Evolutionary conservation across 352 stramenopile species (phyloP).

Genomic region (Globisporangium cystogenes): DNA sequence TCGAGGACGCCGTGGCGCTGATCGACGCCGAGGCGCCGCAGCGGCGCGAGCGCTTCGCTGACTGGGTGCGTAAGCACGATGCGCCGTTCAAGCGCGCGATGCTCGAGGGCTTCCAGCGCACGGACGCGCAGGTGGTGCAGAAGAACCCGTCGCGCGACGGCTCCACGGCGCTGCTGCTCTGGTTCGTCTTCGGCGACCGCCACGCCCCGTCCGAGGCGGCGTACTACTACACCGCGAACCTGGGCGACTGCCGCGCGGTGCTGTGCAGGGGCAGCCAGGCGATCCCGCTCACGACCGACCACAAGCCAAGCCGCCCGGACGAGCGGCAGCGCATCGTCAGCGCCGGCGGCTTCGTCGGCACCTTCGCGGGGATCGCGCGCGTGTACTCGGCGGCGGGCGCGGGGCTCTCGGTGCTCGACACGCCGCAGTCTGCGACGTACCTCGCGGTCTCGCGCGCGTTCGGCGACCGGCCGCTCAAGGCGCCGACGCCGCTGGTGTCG

Average conservation of each 20-base stretch:
- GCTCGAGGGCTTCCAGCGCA: constrained; percentile 29
- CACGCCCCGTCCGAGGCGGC: constrained; percentile 8
- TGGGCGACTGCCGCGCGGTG: constrained; percentile 60
- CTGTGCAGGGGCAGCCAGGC: constrained; percentile 36
- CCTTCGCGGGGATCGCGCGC: constrained; percentile 37
- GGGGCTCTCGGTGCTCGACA: constrained; percentile 22
- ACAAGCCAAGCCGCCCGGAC: constrained; percentile 43
- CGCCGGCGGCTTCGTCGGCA: constrained; percentile 42
- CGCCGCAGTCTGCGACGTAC: constrained; percentile 27
- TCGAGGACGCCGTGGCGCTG: constrained; percentile 22
- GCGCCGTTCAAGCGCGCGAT: constrained; percentile 24
- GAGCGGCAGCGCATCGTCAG: constrained; percentile 47
- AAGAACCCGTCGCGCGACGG: constrained; percentile 41
- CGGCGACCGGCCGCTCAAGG: constrained; percentile 51
- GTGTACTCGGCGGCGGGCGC: constrained; percentile 45
- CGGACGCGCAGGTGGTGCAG: constrained; percentile 35
- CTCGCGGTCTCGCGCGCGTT: constrained; percentile 58
- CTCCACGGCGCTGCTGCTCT: constrained; percentile 47
- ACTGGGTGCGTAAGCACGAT: constrained; percentile 24
- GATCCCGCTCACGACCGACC: constrained; percentile 42
- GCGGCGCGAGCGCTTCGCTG: constrained; percentile 13
- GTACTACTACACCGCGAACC: constrained; percentile 52
- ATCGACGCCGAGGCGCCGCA: constrained; percentile 29
- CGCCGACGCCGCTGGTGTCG: constrained; percentile 36
- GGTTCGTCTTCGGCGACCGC: constrained; percentile 27